Evolutionary conservation across 2,329 filamentous ascomycete species (phyloP).

Genomic region (Stemphylium beticola): DNA sequence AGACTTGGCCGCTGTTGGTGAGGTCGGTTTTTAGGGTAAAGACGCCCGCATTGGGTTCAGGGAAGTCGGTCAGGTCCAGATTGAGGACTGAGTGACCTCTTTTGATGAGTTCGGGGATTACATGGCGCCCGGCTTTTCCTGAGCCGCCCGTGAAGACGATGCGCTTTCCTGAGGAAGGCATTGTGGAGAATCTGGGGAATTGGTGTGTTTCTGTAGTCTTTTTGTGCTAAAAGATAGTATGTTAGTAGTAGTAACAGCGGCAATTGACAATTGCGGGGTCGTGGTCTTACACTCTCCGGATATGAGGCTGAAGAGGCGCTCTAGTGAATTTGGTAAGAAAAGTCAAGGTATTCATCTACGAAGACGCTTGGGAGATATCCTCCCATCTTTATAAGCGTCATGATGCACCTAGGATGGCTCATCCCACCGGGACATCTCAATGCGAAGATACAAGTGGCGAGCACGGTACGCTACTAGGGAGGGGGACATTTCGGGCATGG

Average conservation of each 20-base stretch:
- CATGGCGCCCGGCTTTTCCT: conserved; percentile 60
- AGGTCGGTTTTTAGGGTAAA: conserved; percentile 64
- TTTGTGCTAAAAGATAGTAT: not conserved
- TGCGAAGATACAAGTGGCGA: conserved; percentile 12
- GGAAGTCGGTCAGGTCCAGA: conserved; percentile 59
- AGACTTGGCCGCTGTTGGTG: conserved; percentile 62
- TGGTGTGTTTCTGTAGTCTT: not conserved
- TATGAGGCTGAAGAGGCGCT: not conserved
- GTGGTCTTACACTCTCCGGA: not conserved
- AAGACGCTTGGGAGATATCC: not conserved
- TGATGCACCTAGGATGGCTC: conserved; percentile 5
- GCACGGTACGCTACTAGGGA: conserved; percentile 6
- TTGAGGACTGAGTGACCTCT: conserved; percentile 62
- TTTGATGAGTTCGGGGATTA: conserved; percentile 60
- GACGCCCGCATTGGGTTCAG: conserved; percentile 52
- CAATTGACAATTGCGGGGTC: conserved; percentile 4
- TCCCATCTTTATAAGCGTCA: conserved; percentile 19
- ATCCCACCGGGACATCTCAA: conserved; percentile 16
- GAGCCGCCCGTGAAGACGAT: conserved; percentile 57
- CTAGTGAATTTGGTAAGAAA: not conserved
- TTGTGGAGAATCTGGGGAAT: conserved; percentile 6
- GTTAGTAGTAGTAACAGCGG: not conserved
- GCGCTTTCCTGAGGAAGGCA: conserved; percentile 46
- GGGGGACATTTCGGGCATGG: not conserved
- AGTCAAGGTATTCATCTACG: not conserved